Conservation (phyloP, 352 stramenopile genomes). For the Pythium myriotylum region DNA sequence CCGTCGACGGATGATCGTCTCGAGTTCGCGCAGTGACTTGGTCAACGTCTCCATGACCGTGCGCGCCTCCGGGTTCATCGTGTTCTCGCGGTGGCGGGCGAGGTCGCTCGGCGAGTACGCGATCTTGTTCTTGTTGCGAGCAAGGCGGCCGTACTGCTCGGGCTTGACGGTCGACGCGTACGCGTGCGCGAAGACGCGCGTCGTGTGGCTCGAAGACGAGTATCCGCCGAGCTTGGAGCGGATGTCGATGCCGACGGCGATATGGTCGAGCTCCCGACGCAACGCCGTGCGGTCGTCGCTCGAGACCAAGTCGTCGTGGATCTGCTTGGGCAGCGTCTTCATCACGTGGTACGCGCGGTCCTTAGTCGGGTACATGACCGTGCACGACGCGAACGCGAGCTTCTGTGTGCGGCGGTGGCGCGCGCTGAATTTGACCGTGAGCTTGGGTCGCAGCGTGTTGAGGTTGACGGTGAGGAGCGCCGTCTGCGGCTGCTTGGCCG, state of each 20-base stretch:
- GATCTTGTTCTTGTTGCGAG: conserved; percentile 21
- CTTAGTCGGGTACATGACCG: conserved; percentile 43
- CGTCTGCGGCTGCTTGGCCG: background rate
- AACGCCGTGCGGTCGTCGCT: conserved; percentile 54
- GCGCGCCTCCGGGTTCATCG: conserved; percentile 54
- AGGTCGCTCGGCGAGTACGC: conserved; percentile 35
- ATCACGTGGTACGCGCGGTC: conserved; percentile 61
- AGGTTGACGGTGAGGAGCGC: conserved; percentile 25
- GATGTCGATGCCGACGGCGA: conserved; percentile 64
- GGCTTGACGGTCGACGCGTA: conserved; percentile 54
- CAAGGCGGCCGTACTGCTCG: conserved; percentile 33
- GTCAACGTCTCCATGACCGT: conserved; percentile 48
- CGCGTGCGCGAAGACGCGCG: conserved; percentile 54
- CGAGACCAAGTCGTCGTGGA: conserved; percentile 55
- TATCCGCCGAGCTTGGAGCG: conserved; percentile 27
- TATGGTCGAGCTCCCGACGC: conserved; percentile 56
- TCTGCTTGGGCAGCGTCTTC: conserved; percentile 58
- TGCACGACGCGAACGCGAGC: conserved; percentile 58
- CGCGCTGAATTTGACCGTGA: conserved; percentile 15
- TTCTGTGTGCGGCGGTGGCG: conserved; percentile 49
- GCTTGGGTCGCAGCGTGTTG: conserved; percentile 25
- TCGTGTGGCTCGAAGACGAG: conserved; percentile 43
- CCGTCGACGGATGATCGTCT: conserved; percentile 59
- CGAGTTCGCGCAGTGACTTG: conserved; percentile 52
- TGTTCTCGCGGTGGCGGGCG: conserved; percentile 31